Conservation (phyloP, 768 basidiomycete species). For the Lactifluus rugatus region DNA sequence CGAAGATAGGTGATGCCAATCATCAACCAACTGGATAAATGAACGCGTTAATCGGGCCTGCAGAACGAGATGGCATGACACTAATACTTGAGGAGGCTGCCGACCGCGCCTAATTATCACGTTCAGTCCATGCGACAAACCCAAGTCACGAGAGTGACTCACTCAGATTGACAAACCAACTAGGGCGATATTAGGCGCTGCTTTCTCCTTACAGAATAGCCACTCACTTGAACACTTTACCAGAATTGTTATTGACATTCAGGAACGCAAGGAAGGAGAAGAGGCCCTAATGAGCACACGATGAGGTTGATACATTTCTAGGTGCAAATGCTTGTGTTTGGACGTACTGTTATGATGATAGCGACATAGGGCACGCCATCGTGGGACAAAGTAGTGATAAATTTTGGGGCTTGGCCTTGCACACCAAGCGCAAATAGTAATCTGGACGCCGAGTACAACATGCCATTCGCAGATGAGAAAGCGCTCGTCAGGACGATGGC, state of each 20-base stretch:
- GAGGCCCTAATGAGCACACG: background rate
- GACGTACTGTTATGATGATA: slow-evolving; percentile 5
- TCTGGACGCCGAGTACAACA: slow-evolving; percentile 17
- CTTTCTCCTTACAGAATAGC: background rate
- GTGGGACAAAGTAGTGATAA: slow-evolving; percentile 8
- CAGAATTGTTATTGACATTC: slow-evolving; percentile 7
- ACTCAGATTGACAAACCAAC: slow-evolving; percentile 19
- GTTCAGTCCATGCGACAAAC: background rate
- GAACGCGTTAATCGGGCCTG: background rate
- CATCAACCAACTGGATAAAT: slow-evolving; percentile 15
- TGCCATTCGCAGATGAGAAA: slow-evolving; percentile 19
- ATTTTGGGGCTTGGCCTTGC: slow-evolving; percentile 15
- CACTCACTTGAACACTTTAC: slow-evolving; percentile 17
- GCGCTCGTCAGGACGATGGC: slow-evolving; percentile 17
- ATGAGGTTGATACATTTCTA: background rate
- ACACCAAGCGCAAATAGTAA: slow-evolving; percentile 16
- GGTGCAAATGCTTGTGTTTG: background rate
- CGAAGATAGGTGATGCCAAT: slow-evolving; percentile 20
- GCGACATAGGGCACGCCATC: slow-evolving; percentile 17
- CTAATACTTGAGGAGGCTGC: slow-evolving; percentile 18
- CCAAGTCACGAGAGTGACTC: background rate
- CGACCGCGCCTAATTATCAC: slow-evolving; percentile 11
- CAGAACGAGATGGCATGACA: background rate
- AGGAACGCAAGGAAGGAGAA: slow-evolving; percentile 18
- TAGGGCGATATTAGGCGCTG: background rate